Conservation (phyloP, 2,329 filamentous ascomycete species). For the Whalleya microplaca region DNA sequence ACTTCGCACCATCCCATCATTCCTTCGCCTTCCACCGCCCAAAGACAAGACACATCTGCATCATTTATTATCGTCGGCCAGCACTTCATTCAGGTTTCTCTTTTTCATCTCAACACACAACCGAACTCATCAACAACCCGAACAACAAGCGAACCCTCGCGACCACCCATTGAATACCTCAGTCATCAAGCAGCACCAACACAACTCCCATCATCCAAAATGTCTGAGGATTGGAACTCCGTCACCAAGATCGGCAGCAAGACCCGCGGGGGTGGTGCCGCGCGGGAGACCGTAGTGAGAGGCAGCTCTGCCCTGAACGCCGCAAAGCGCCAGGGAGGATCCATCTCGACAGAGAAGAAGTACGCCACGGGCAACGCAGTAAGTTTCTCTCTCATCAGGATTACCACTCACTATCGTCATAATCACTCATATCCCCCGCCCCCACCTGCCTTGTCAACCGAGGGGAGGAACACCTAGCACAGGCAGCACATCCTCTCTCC, state of each 20-base stretch:
- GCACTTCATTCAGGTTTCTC: conserved; percentile 3
- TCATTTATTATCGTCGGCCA: conserved; percentile 7
- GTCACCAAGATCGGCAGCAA: conserved; percentile 95
- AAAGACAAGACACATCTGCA: conserved; percentile 26
- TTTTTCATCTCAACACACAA: not conserved
- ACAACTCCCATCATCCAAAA: conserved; percentile 55
- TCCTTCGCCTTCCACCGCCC: conserved; percentile 38
- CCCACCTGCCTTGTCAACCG: not conserved
- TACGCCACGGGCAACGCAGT: conserved; percentile 76
- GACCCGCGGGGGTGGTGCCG: conserved; percentile 65
- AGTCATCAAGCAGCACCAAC: conserved; percentile 20
- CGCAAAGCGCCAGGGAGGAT: conserved; percentile 76
- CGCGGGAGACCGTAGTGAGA: conserved; percentile 86
- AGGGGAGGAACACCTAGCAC: not conserved
- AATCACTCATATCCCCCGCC: not conserved
- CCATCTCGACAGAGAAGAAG: conserved; percentile 93
- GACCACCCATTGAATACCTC: not conserved
- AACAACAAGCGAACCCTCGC: conserved; percentile 2
- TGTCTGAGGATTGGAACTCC: conserved; percentile 78
- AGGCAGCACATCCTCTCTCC: not conserved
- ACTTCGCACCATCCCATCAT: conserved; percentile 33
- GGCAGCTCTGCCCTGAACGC: conserved; percentile 86
- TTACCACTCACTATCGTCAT: not conserved
- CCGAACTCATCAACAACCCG: not conserved
- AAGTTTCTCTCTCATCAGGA: conserved; percentile 45